Conservation (phyloP, 179 eudicot genomes). For the Actinidia chinensis region DNA sequence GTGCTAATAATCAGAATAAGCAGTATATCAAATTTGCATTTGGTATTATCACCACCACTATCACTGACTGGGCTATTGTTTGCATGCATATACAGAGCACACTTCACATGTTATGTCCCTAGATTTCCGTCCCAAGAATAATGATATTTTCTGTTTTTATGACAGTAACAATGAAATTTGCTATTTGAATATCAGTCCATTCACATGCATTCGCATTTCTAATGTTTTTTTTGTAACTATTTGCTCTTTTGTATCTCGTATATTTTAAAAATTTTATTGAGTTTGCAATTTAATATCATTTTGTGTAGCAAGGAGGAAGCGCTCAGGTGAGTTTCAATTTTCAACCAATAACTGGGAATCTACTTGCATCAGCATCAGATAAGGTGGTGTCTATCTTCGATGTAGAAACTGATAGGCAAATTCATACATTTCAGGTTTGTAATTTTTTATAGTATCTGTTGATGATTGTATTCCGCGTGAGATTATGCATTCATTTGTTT, state of each 20-base stretch:
- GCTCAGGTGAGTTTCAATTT: slow-evolving; percentile 69
- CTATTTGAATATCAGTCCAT: slow-evolving; percentile 73
- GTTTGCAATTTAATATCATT: neutral
- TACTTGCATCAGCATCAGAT: slow-evolving; percentile 81
- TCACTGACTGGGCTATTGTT: slow-evolving; percentile 58
- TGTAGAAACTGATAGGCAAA: slow-evolving; percentile 67
- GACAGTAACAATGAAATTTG: slow-evolving; percentile 80
- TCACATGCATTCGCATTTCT: slow-evolving; percentile 62
- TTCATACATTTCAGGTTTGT: slow-evolving; percentile 67
- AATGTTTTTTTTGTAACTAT: slow-evolving; percentile 44
- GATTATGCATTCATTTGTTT: slow-evolving; percentile 14
- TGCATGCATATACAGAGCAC: slow-evolving; percentile 63
- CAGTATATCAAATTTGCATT: neutral
- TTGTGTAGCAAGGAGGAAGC: slow-evolving; percentile 65
- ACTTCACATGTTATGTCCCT: slow-evolving; percentile 69
- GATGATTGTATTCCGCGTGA: neutral
- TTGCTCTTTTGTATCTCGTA: neutral
- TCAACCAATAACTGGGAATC: slow-evolving; percentile 74
- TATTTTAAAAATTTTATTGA: neutral
- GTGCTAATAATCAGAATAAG: neutral
- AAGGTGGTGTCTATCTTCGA: slow-evolving; percentile 73
- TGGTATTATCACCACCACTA: neutral
- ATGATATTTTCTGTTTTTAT: slow-evolving; percentile 78
- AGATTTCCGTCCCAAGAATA: slow-evolving; percentile 86
- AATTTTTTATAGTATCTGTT: neutral